Percentiles rank a stretch among this genome's conserved stretches.
Conservation (phyloP, 192 early-diverging fungal genomes). For the Dispira simplex region DNA sequence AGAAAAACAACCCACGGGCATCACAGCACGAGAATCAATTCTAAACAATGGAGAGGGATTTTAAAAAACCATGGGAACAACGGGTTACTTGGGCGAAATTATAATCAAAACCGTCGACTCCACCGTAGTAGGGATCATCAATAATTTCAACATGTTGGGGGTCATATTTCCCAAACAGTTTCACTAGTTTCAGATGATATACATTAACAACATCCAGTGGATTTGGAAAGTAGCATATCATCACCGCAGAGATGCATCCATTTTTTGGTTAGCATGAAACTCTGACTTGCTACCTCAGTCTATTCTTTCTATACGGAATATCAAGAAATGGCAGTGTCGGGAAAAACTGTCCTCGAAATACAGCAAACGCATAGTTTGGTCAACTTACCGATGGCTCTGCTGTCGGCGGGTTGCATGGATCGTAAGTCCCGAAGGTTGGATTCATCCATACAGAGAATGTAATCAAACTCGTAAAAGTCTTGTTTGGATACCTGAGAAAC, state of each 20-base stretch:
- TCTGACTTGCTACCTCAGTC: too few relatives aligned
- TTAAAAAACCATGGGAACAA: constrained; percentile 52
- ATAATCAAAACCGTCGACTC: constrained; percentile 51
- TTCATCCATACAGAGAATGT: constrained; percentile 87
- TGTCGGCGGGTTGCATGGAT: constrained; percentile 21
- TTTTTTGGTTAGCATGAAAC: neutral
- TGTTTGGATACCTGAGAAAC: constrained; percentile 17
- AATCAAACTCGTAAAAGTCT: constrained; percentile 64
- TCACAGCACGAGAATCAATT: too few relatives aligned
- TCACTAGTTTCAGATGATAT: constrained; percentile 17
- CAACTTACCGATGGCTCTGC: constrained; percentile 15
- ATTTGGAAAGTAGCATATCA: neutral
- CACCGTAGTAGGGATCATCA: constrained; percentile 60
- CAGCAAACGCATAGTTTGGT: too few relatives aligned
- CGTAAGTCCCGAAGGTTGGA: constrained; percentile 51
- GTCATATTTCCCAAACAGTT: constrained; percentile 70
- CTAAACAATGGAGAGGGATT: constrained; percentile 3
- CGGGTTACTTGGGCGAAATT: constrained; percentile 62
- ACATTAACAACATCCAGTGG: neutral
- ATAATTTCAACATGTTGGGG: constrained; percentile 54
- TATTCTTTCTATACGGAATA: too few relatives aligned
- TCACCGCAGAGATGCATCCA: neutral
- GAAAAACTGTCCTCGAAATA: too few relatives aligned
- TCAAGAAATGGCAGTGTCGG: too few relatives aligned
- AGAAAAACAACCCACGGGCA: too few relatives aligned